Conservation (phyloP, 345 rosid genomes). For the Lenwebbia sp. region DNA sequence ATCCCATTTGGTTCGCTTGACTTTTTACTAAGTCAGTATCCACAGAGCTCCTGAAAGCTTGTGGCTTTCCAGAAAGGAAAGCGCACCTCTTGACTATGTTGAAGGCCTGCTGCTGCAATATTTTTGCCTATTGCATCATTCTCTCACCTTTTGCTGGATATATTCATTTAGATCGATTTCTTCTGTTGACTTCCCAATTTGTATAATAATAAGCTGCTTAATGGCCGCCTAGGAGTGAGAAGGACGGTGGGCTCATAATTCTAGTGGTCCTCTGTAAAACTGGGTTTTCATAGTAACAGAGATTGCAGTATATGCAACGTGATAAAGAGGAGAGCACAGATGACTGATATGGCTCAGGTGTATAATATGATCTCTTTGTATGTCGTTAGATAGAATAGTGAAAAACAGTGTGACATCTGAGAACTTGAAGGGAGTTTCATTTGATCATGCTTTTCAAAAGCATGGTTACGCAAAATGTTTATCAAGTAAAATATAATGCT, state of each 20-base stretch:
- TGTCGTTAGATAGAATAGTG: background rate
- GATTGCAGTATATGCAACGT: background rate
- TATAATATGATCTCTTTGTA: background rate
- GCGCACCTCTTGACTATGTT: background rate
- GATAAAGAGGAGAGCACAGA: background rate
- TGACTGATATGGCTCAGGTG: background rate
- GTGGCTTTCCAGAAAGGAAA: background rate
- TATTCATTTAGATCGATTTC: background rate
- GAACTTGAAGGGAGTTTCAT: background rate
- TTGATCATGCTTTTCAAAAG: background rate
- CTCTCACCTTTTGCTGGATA: background rate
- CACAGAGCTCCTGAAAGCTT: background rate
- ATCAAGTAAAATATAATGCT: background rate
- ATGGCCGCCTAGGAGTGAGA: background rate
- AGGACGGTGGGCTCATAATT: background rate
- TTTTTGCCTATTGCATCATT: background rate
- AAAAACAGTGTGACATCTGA: background rate
- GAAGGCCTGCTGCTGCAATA: background rate
- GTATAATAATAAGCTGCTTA: background rate
- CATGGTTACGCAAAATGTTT: background rate
- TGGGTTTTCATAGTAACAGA: background rate
- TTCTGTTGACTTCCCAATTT: background rate
- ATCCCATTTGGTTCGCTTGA: background rate
- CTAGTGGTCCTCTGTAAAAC: background rate
- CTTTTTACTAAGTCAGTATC: background rate